Evolutionary conservation across 2,329 filamentous ascomycete genomes (phyloP).

Genomic region (Aspergillus sp.): DNA sequence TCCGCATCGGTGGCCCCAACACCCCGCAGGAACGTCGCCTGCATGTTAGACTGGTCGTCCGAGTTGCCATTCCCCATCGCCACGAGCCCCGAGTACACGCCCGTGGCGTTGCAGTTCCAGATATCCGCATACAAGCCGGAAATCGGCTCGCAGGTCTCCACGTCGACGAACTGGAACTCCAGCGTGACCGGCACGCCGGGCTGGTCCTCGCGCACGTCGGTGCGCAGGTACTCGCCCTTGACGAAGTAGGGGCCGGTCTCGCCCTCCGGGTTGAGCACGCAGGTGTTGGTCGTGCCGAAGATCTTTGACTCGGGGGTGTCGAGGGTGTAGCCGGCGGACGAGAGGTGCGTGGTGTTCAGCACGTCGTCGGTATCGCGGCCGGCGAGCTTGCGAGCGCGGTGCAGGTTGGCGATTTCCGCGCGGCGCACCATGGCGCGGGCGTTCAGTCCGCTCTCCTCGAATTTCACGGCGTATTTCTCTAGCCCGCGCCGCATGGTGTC

Average conservation of each 20-base stretch:
- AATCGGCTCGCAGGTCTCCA: conserved; percentile 40
- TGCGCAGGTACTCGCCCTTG: conserved; percentile 37
- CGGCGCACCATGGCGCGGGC: conserved; percentile 24
- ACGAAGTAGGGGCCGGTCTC: conserved; percentile 49
- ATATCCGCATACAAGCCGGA: conserved; percentile 33
- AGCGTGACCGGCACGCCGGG: conserved; percentile 37
- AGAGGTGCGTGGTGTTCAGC: conserved; percentile 39
- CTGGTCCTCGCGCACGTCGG: conserved; percentile 36
- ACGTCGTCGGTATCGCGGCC: conserved; percentile 35
- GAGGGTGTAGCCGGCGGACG: conserved; percentile 23
- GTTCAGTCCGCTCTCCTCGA: conserved; percentile 22
- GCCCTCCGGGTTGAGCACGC: conserved; percentile 51
- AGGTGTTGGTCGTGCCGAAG: conserved; percentile 34
- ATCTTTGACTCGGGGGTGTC: conserved; percentile 21
- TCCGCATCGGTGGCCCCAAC: conserved; percentile 42
- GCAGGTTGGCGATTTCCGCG: conserved; percentile 14
- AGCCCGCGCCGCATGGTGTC: conserved; percentile 17
- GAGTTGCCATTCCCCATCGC: conserved; percentile 28
- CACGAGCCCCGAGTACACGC: conserved; percentile 29
- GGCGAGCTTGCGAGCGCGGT: conserved; percentile 16
- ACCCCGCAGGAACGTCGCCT: conserved; percentile 44
- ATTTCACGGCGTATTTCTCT: conserved; percentile 17
- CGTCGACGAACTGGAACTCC: conserved; percentile 41
- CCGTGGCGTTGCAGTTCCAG: conserved; percentile 37
- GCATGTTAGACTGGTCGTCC: conserved; percentile 28